These are phyloP conservation scores for Auricularia sp. DNA, from an alignment of 768 basidiomycete genomes.

Conservation along the genomic window DNA sequence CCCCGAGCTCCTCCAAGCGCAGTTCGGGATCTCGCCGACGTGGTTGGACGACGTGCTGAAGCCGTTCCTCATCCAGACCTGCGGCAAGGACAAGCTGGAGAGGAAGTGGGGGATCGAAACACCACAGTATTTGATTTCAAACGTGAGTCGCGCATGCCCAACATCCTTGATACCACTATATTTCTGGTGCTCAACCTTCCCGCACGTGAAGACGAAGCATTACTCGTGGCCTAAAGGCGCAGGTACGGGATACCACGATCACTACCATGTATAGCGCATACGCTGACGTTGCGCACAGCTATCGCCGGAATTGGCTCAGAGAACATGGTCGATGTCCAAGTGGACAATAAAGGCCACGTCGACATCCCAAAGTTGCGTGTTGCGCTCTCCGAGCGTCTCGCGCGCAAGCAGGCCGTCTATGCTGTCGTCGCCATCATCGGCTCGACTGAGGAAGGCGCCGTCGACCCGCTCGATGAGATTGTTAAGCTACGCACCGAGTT, in stretches of 20 bases:
- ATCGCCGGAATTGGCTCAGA: conserved; percentile 33
- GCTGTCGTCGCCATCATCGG: conserved; percentile 36
- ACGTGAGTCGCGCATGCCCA: background rate
- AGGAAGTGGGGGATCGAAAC: conserved; percentile 14
- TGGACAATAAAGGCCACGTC: conserved; percentile 28
- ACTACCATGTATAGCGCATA: too few species aligned
- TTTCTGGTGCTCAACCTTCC: too few species aligned
- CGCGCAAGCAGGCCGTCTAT: conserved; percentile 26
- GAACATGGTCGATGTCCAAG: conserved; percentile 27
- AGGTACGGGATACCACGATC: conserved; percentile 15
- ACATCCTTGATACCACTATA: too few species aligned
- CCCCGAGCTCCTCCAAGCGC: conserved; percentile 22
- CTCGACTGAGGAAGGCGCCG: conserved; percentile 34
- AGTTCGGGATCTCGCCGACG: conserved; percentile 26
- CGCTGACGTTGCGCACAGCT: conserved; percentile 17
- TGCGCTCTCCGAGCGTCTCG: conserved; percentile 16
- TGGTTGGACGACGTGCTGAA: conserved; percentile 23
- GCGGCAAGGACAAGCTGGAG: conserved; percentile 25
- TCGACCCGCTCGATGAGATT: conserved; percentile 32
- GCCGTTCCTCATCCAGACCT: conserved; percentile 27
- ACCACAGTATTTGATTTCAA: conserved; percentile 20
- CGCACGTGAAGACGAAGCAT: background rate
- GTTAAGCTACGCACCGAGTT: conserved; percentile 25
- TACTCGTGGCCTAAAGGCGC: conserved; percentile 38
- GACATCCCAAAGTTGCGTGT: background rate